Conservation (phyloP, 164 flowering plant genomes). For the Saururus chinensis region DNA sequence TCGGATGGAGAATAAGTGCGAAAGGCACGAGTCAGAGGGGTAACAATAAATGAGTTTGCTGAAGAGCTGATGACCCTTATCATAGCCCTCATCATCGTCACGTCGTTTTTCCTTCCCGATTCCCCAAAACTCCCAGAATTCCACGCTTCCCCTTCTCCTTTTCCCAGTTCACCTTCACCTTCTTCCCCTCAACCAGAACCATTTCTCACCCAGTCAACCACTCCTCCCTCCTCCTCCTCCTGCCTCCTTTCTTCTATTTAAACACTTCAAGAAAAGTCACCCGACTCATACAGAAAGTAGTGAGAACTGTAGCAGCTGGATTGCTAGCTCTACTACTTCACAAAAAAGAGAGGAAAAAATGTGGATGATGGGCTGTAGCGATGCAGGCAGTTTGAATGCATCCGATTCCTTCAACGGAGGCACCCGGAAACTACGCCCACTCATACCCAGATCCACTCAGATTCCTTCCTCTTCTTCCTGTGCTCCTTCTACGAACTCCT, state of each 20-base stretch:
- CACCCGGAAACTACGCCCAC: slow-evolving; percentile 46
- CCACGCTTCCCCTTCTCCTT: slow-evolving; percentile 31
- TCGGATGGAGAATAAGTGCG: slow-evolving; percentile 64
- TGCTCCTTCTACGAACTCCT: slow-evolving; percentile 8
- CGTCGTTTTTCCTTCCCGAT: slow-evolving; percentile 56
- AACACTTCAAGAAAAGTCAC: slow-evolving; percentile 4
- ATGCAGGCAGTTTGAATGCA: slow-evolving; percentile 33
- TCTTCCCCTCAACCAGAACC: slow-evolving; percentile 12
- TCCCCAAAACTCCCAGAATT: slow-evolving; percentile 66
- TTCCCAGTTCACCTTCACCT: background rate
- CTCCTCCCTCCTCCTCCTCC: too few species aligned
- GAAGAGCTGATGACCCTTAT: slow-evolving; percentile 32
- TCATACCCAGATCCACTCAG: slow-evolving; percentile 40
- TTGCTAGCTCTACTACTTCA: background rate
- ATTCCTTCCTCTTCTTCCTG: slow-evolving; percentile 9
- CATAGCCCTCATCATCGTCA: slow-evolving; percentile 67
- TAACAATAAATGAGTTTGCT: slow-evolving; percentile 40
- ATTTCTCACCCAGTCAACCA: slow-evolving; percentile 12
- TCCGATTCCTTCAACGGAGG: slow-evolving; percentile 31
- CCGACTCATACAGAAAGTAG: background rate
- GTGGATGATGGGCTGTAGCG: slow-evolving; percentile 76
- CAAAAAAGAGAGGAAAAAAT: slow-evolving; percentile 9
- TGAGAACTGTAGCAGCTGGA: background rate
- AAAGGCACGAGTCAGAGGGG: slow-evolving; percentile 51
- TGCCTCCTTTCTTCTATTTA: slow-evolving; percentile 20